These are phyloP conservation scores for Quercus phellos DNA, from an alignment of 331 rosid species.

Conservation along the genomic window DNA sequence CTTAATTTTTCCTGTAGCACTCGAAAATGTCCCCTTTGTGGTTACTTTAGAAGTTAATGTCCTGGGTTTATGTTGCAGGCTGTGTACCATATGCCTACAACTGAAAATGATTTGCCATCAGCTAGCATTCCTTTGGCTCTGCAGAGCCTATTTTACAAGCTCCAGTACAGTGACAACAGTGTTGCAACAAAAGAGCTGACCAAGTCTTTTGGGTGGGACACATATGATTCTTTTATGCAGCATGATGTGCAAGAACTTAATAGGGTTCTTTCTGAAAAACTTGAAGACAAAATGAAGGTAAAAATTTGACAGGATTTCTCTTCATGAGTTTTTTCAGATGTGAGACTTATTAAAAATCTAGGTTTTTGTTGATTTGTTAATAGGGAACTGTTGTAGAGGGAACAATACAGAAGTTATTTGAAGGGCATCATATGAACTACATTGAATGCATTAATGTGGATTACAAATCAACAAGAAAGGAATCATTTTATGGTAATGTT, in stretches of 20 bases:
- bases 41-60: constrained; percentile 8
- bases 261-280: constrained; percentile 93
- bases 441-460: constrained; percentile 98
- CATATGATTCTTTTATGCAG: constrained; percentile 98
- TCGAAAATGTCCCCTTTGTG: constrained; percentile 22
- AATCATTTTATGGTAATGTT: constrained; percentile 85
- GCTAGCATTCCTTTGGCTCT: constrained; percentile 97
- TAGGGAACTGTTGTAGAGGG: constrained; percentile 99
- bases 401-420: constrained; percentile 95
- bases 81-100: constrained; percentile 99
- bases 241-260: constrained; percentile 98
- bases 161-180: constrained; percentile 89
- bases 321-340: constrained; percentile 11
- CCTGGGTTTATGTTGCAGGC: constrained; percentile 58
- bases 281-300: constrained; percentile 99
- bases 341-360: neutral
- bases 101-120: constrained; percentile 97
- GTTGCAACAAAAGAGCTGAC: constrained; percentile 98
- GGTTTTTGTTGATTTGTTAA: constrained; percentile 3
- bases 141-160: constrained; percentile 87
- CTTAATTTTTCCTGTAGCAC: constrained; percentile 4
- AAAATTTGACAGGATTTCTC: constrained; percentile 5
- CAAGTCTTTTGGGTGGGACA: constrained; percentile 99
- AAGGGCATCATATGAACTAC: constrained; percentile 98
- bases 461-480: constrained; percentile 96